Base-by-base conservation (phyloP, 2,329 filamentous ascomycete genomes). In the Hypoxylon sp. region DNA sequence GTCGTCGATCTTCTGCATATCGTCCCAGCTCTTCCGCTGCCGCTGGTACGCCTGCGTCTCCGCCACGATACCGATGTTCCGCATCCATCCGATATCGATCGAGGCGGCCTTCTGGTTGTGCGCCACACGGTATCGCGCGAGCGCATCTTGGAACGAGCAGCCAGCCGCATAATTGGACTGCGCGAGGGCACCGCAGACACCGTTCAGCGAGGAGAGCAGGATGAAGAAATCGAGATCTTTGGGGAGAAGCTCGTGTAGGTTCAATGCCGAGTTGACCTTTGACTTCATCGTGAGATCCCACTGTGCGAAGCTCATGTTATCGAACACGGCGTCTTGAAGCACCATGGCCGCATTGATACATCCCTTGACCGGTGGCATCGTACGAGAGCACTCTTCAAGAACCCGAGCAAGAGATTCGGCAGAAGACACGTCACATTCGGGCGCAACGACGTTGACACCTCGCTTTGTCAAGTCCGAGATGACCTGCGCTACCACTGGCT, bases 321-420 rank as follows among this genome's bases (percentile, higher is more conserved):
- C 57, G 24, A 70, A 69, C n/a, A 62, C 53, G 23, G 68, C 63
- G 27, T 71, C 69, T 56, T 70, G 58, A 2, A 76, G 67, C 1
- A 80, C 75, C 76, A 81, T 78, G 2, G 76, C 74, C 3, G 70
- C 69, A 41, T 81, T 77, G 35, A 81, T 69, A 13, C 79, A 71
- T 8, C 79, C 79, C 29, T 69, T 67, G 20, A 81, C 71, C 1
- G 77, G 75, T 2, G 65, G 63, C 63, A 68, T 67, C 4, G 37
- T 57, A 23, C 21, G 37, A 3, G 48, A 48, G 31, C 51, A 65
- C 11, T 63, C 59, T n/a, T 62, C 45, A 4, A 69, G 50, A 1
- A 60, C 51, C 9, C 26, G 31, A 4, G 51, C 40, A 0, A 69
- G 53, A 1, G 60, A 55, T 18, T 54, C 29, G 0, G 27, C 20